Evolutionary conservation across 2,329 filamentous ascomycete species (phyloP), one percentile per base, ranked within the genome.

Genomic region (Epichloe coenophiala): DNA sequence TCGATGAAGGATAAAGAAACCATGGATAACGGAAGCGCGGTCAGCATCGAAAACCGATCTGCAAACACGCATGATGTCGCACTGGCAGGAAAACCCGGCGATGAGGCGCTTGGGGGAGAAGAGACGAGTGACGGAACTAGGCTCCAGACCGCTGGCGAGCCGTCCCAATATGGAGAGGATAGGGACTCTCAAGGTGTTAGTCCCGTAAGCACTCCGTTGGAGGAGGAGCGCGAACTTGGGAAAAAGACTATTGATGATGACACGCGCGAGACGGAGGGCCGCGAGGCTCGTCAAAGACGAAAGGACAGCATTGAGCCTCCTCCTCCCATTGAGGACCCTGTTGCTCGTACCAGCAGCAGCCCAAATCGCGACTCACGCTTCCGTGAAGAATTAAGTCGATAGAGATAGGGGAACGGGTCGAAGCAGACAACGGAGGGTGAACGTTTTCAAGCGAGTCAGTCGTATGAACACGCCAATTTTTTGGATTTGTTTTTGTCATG

Each of bases 341-440:
- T 57, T 0, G 56, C 55, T 19, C 61, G 64, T n/a, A 65, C 68
- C 45, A 71, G 71, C 45, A 69, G 69, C 48, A 81, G 77, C 60
- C 77, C 78, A 0, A 72, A 65, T 4, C 67, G 79, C 49, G 76
- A 77, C 54, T 80, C 79, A 39, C 75, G 70, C 56, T 84, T 84
- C 56, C 69, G 68, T 45, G 80, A 84, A 65, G 74, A 76, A 54
- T 71, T 82, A 50, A 60, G 66, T 42, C 57, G 54, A 35, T 65
- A 44, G 37, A 45, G 23, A 38, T 15, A 31, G 27, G 27, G 27
- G 27, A 31, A 11, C 27, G 9, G 27, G 27, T 31, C 27, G 27
- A 9, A 31, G 27, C 27, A 4, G 27, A 31, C 9, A 31, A 31
- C 27, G 0, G 27, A 31, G 27, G 8, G 9, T 31, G 27, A 11